These are phyloP conservation scores for Phytophthora cryptogea DNA, from an alignment of 352 stramenopile genomes.

Conservation along the genomic window DNA sequence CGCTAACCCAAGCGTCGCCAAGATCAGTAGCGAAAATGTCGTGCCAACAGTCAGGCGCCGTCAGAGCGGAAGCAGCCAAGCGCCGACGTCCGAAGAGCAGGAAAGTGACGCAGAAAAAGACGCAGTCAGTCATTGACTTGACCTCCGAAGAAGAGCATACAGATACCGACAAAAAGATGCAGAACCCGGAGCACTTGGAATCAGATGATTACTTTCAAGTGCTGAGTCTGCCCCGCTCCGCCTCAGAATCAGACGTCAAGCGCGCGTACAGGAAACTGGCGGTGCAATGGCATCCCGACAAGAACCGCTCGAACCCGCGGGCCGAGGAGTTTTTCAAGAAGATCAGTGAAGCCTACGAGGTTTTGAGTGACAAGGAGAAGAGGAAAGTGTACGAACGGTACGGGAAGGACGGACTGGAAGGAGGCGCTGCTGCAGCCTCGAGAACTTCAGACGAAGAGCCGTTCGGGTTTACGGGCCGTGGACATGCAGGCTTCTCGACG, in stretches of 20 bases:
- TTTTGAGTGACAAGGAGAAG: slow-evolving; percentile 79
- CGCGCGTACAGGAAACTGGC: slow-evolving; percentile 70
- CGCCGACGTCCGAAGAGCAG: slow-evolving; percentile 3
- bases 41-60: slow-evolving; percentile 6
- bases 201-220: slow-evolving; percentile 81
- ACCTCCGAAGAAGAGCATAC: slow-evolving; percentile 11
- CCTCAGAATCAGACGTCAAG: slow-evolving; percentile 61
- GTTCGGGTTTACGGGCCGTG: slow-evolving; percentile 33
- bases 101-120: slow-evolving; percentile 10
- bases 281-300: slow-evolving; percentile 94
- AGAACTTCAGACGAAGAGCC: slow-evolving; percentile 10
- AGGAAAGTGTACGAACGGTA: slow-evolving; percentile 56
- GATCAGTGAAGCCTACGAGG: slow-evolving; percentile 90
- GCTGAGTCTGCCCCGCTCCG: slow-evolving; percentile 45
- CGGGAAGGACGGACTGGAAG: slow-evolving; percentile 40
- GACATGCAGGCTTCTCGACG: slow-evolving; percentile 38
- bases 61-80: slow-evolving; percentile 18
- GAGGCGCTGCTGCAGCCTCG: neutral
- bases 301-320: slow-evolving; percentile 81
- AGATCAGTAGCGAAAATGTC: slow-evolving; percentile 23
- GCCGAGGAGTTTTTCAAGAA: slow-evolving; percentile 92
- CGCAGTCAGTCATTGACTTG: slow-evolving; percentile 25
- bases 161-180: slow-evolving; percentile 5
- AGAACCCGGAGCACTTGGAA: slow-evolving; percentile 48
- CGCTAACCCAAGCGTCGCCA: slow-evolving; percentile 6